phyloP scores from a whole-genome alignment of 2,329 filamentous ascomycete genomes.

The Aureobasidium pullulans region DNA sequence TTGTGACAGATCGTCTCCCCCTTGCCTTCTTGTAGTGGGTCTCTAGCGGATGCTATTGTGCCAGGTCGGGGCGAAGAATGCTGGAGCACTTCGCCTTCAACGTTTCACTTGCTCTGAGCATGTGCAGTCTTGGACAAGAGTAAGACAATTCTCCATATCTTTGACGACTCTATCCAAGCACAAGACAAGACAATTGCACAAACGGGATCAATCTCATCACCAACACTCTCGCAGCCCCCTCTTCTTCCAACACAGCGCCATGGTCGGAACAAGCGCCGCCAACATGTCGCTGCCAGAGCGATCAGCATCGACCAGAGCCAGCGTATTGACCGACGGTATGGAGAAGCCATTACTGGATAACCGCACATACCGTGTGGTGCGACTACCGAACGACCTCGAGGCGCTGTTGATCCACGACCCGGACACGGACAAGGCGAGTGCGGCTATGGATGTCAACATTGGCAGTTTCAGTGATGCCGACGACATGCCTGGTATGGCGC shows the following conservation, averaged over 20 bases:
- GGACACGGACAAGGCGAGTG: slow-evolving; percentile 93
- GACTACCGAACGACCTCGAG: slow-evolving; percentile 79
- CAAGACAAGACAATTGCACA: not conserved
- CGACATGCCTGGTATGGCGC: slow-evolving; percentile 89
- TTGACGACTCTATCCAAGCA: not conserved
- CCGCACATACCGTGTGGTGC: slow-evolving; percentile 78
- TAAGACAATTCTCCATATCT: slow-evolving; percentile 8
- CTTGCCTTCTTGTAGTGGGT: slow-evolving; percentile 4
- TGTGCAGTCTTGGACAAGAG: slow-evolving; percentile 11
- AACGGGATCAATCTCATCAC: not conserved
- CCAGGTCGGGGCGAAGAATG: slow-evolving; percentile 7
- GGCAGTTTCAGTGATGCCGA: slow-evolving; percentile 89
- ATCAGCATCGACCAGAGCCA: slow-evolving; percentile 19
- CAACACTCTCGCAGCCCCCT: slow-evolving; percentile 7
- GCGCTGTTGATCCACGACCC: slow-evolving; percentile 87
- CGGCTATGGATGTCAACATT: slow-evolving; percentile 90
- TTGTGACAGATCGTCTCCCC: not conserved
- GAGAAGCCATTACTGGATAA: slow-evolving; percentile 83
- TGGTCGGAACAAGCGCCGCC: slow-evolving; percentile 15
- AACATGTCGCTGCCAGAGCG: slow-evolving; percentile 15
- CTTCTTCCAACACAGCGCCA: slow-evolving; percentile 10
- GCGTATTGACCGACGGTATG: slow-evolving; percentile 54
- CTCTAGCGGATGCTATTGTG: slow-evolving; percentile 11
- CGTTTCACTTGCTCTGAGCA: slow-evolving; percentile 12
- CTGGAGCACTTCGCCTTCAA: slow-evolving; percentile 12